A percentile compares a stretch with the other conserved stretches of the same genome.
Conservation (phyloP, 306 rosid genomes). For the Prunus kanzakura region DNA sequence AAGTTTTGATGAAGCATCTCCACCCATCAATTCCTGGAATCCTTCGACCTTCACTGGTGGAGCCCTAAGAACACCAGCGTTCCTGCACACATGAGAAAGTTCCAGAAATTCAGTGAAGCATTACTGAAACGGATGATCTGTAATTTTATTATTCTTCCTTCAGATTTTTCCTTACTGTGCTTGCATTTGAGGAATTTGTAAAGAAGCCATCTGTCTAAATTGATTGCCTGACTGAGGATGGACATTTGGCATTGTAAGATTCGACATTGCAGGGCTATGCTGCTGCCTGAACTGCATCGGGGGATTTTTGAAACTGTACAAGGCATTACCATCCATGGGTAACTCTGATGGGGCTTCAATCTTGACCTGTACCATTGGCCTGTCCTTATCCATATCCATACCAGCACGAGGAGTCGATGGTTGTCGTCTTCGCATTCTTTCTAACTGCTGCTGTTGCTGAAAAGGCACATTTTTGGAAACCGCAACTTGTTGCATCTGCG, state of each 20-base stretch:
- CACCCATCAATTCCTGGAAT: constrained; percentile 89
- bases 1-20: constrained; percentile 68
- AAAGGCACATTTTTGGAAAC: constrained; percentile 42
- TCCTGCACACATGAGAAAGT: constrained; percentile 52
- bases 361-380: constrained; percentile 88
- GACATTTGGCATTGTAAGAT: constrained; percentile 57
- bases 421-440: constrained; percentile 60
- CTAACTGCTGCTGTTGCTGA: constrained; percentile 58
- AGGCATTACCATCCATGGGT: constrained; percentile 56
- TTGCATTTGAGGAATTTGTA: constrained; percentile 66
- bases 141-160: constrained; percentile 11
- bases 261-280: constrained; percentile 67
- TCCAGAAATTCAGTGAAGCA: constrained; percentile 8
- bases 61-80: constrained; percentile 59
- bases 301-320: constrained; percentile 50
- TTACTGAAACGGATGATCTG: constrained; percentile 1
- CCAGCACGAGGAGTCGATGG: constrained; percentile 54
- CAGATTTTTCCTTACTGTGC: constrained; percentile 53
- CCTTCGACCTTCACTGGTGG: constrained; percentile 97
- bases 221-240: constrained; percentile 61
- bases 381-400: constrained; percentile 68
- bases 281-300: constrained; percentile 83
- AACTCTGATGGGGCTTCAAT: constrained; percentile 66
- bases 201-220: constrained; percentile 64
- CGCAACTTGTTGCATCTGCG: constrained; percentile 72